Percentiles rank a stretch among this genome's conserved stretches.
Evolutionary conservation across 495 filamentous ascomycete species (phyloP).

Genomic region (Lophium mytilinum): DNA sequence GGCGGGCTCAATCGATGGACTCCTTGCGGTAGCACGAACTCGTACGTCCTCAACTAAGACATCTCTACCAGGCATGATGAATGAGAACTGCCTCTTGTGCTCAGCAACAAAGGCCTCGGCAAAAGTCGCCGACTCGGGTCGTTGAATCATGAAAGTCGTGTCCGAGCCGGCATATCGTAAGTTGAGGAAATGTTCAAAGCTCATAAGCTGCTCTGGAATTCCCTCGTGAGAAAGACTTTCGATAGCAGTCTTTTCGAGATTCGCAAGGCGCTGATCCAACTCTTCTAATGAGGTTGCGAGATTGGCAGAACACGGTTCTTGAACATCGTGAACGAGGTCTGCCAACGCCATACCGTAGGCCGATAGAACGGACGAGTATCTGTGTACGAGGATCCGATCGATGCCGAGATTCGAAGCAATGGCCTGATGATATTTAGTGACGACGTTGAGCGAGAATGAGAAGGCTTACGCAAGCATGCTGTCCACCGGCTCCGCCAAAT

Average conservation of each 20-base stretch:
- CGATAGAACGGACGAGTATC: conserved; percentile 9
- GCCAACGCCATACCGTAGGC: conserved; percentile 16
- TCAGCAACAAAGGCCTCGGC: conserved; percentile 40
- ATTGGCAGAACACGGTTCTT: conserved; percentile 6
- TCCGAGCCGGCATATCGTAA: conserved; percentile 48
- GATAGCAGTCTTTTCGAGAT: conserved; percentile 2
- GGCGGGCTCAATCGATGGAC: conserved; percentile 2
- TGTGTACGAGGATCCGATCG: conserved; percentile 8
- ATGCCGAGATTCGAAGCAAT: conserved; percentile 6
- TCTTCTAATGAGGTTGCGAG: conserved; percentile 2
- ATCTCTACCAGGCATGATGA: conserved; percentile 40
- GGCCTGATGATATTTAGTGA: not conserved
- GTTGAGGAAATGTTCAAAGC: conserved; percentile 43
- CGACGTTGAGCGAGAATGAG: too few species aligned
- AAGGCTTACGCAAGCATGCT: conserved; percentile 6
- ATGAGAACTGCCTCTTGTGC: conserved; percentile 47
- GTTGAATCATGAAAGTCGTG: conserved; percentile 44
- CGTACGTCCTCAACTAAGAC: conserved; percentile 49
- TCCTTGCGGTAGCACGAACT: conserved; percentile 27
- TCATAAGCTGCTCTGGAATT: not conserved
- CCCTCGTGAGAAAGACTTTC: conserved; percentile 7
- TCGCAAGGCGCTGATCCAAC: not conserved
- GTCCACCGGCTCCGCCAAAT: conserved; percentile 14
- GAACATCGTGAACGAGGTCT: conserved; percentile 11
- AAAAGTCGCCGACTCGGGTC: conserved; percentile 28